Percentiles rank a stretch among this genome's conserved stretches.
phyloP scores from a whole-genome alignment of 805 yeast species.

The Tetrapisispora fleetii region DNA sequence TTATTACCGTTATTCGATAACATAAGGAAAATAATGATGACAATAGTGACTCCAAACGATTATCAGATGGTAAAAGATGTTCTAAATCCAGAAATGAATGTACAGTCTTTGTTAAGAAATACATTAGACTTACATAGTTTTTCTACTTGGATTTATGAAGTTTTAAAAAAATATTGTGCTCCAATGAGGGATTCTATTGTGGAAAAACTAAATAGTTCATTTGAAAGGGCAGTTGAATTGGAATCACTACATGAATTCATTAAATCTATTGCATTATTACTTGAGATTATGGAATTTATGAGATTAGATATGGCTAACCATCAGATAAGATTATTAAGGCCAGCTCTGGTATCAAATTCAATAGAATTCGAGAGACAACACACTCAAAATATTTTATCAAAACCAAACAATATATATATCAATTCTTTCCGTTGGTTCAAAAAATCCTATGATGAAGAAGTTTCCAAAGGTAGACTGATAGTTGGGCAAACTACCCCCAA shows the following conservation, averaged over 20 bases:
- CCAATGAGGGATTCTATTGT: conserved; percentile 93
- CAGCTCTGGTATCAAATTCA: conserved; percentile 75
- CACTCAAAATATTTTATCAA: conserved; percentile 36
- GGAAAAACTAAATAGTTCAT: conserved; percentile 58
- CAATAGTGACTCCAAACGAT: conserved; percentile 71
- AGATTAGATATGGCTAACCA: conserved; percentile 94
- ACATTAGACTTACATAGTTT: conserved; percentile 65
- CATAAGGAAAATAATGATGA: conserved; percentile 59
- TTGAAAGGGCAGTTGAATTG: conserved; percentile 35
- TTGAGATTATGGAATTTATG: conserved; percentile 85
- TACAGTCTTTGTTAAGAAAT: conserved; percentile 63
- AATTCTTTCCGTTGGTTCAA: conserved; percentile 61
- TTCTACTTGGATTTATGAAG: conserved; percentile 61
- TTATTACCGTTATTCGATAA: conserved; percentile 67
- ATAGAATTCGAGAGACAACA: conserved; percentile 83
- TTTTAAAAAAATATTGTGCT: conserved; percentile 84
- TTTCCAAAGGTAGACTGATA: conserved; percentile 10
- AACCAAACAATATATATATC: conserved; percentile 49
- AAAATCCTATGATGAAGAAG: conserved; percentile 24
- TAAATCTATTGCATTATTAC: conserved; percentile 66
- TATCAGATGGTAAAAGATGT: conserved; percentile 54
- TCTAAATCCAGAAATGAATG: conserved; percentile 64
- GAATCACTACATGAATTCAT: conserved; percentile 44
- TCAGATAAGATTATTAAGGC: conserved; percentile 77
- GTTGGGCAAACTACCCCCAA: conserved; percentile 9